Evolutionary conservation across 2,329 filamentous ascomycete genomes (phyloP), one percentile per base, ranked within the genome.

Genomic region (Tolypocladium tundrense): DNA sequence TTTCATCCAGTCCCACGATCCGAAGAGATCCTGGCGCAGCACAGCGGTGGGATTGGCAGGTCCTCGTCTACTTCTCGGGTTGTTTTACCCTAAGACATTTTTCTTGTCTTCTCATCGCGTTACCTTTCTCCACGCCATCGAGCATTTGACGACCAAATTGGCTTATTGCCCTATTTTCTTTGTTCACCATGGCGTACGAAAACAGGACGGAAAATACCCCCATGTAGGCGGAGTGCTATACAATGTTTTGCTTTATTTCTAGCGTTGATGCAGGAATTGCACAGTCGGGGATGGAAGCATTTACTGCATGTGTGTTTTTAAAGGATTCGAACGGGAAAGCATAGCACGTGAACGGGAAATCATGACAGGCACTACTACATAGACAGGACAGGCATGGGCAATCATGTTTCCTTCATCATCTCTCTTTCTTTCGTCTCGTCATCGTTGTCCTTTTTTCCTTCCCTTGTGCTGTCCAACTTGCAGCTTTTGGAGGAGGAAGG

Each of bases 21-120:
- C 27, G 35, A 39, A 11, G 35, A 11, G 37, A 53, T 48, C 24
- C 39, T 19, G 53, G 33, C 45, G 54, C 54, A 13, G 24, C 37
- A 27, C 52, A 33, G 53, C 53, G 53, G 53, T 56, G 43, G 41
- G 54, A 37, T 9, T n/a, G 54, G 27, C 41, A 45, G 24, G n/a
- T 27, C 31, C 27, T 35, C 16, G 5, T 50, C 31, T 31, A 33
- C n/a, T 24, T 48, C 19, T 50, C 31, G 53, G 53, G 53, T 39
- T 42, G 53, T 24, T 19, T 43, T 42, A 43, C 53, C 53, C 53
- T 43, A 16, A 1, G 24, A 21, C 31, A 27, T 43, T 54, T 55
- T 61, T 53, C 54, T 57, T 57, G 60, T 35, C 59, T 59, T 54
- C 57, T 60, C 39, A 42, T 60, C 39, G 39, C 39, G 14, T 53